Base-by-base conservation (phyloP, 768 basidiomycete species). In the Trametes coccinea region DNA sequence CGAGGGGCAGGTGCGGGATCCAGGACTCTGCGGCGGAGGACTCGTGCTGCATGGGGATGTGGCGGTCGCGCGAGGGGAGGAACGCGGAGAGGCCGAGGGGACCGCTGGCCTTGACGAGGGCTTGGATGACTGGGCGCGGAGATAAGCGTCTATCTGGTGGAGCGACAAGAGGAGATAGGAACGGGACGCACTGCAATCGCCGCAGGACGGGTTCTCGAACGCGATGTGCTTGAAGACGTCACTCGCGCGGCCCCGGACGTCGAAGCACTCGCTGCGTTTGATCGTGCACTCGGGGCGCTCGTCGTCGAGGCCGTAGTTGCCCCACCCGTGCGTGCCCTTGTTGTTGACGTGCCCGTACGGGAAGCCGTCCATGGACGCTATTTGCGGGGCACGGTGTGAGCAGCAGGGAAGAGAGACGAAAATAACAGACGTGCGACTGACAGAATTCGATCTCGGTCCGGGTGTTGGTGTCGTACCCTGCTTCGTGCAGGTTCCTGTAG, bases 221-320 rank as follows among this genome's bases (percentile, higher is more conserved):
- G 76, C 73, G 31, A 77, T 68, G 48, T 71, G 67, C 55, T 64
- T 73, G 68, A 79, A 73, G 22, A 74, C 56, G 4, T 68, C 73
- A n/a, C 65, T 67, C 10, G 74, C 72, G 31, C 53, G 59, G 11
- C 60, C 41, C 4, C 69, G 67, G 34, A 74, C 67, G 45, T 53
- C 51, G 47, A 71, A 70, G 58, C 70, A 71, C 56, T 66, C 62
- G 14, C 66, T 63, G 48, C 62, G 64, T 39, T 55, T 59, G 47
- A 71, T 63, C 8, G 58, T 63, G 57, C 70, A 71, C 29, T 51
- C 16, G 3, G 57, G 57, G 13, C 51, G 56, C 16, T 6, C 29
- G n/a, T 57, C 50, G 14, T 49, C n/a, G n/a, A 55, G 45, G 10
- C 49, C 13, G 54, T 67, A 64, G 39, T 43, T 43, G 14, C 57